Conservation (phyloP, 1,284 basidiomycete genomes). For the Inonotus obliquus region DNA sequence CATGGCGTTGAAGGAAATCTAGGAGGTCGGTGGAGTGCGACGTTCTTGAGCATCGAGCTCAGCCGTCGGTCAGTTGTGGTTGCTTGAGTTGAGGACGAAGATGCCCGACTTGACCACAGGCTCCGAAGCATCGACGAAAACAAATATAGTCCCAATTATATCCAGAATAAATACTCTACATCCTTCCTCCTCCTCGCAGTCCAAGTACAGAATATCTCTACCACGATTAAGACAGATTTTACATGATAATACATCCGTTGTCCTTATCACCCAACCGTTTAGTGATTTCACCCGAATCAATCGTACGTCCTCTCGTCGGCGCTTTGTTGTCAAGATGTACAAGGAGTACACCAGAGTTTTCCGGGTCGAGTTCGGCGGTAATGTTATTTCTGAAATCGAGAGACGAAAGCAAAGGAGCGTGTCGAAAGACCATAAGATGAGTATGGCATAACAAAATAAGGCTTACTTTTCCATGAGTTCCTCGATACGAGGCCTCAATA, state of each 20-base stretch:
- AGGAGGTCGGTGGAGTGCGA: neutral
- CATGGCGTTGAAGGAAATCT: neutral
- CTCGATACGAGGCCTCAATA: conserved; percentile 92
- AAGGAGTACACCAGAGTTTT: conserved; percentile 83
- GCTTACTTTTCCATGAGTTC: conserved; percentile 77
- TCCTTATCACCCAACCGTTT: conserved; percentile 42
- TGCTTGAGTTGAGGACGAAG: neutral
- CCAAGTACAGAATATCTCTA: neutral
- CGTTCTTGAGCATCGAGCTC: neutral
- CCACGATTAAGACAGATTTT: conserved; percentile 21
- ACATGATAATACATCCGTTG: conserved; percentile 70
- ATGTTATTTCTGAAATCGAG: conserved; percentile 55
- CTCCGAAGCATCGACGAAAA: no score
- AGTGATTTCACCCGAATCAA: conserved; percentile 58
- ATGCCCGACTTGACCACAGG: neutral
- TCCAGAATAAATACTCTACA: neutral
- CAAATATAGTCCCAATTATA: neutral
- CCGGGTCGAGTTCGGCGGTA: conserved; percentile 73
- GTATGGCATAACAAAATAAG: no score
- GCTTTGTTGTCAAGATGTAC: conserved; percentile 61
- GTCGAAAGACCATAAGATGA: neutral
- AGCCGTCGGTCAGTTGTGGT: no score
- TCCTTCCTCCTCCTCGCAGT: neutral
- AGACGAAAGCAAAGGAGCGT: neutral
- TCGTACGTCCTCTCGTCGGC: conserved; percentile 38